A percentile compares a stretch with the other conserved stretches of the same genome.
Conservation (phyloP, 257 asterid genomes). For the Ilex aquifolium region DNA sequence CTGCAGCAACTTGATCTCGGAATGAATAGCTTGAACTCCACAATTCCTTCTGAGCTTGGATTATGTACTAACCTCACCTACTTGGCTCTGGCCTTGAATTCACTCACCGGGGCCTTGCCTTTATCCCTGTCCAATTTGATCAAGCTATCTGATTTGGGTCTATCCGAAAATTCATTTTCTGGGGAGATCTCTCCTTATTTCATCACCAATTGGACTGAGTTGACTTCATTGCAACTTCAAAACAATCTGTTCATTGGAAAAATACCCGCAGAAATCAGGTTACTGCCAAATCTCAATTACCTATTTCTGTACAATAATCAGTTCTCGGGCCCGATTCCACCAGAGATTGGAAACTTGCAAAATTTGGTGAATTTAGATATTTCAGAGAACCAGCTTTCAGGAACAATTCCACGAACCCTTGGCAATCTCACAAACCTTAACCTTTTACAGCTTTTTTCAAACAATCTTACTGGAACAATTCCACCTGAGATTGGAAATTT, state of each 20-base stretch:
- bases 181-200: conserved; percentile 45
- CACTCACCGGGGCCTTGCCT: conserved; percentile 60
- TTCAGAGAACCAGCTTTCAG: conserved; percentile 48
- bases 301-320: conserved; percentile 41
- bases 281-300: conserved; percentile 23
- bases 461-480: conserved; percentile 51
- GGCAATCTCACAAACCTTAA: conserved; percentile 44
- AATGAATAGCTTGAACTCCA: conserved; percentile 23
- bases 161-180: conserved; percentile 55
- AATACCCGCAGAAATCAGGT: conserved; percentile 57
- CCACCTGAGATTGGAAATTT: conserved; percentile 58
- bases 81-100: conserved; percentile 38
- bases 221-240: conserved; percentile 61
- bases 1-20: conserved; percentile 33
- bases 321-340: conserved; percentile 58
- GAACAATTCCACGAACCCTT: conserved; percentile 52
- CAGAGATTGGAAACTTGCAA: conserved; percentile 42
- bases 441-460: conserved; percentile 37
- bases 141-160: conserved; percentile 40
- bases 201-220: conserved; percentile 45
- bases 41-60: conserved; percentile 48
- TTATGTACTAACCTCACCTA: conserved; percentile 32
- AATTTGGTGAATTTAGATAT: conserved; percentile 32
- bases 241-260: conserved; percentile 48
- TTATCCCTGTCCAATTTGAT: conserved; percentile 52